Evolutionary conservation across 148 eudicot genomes (phyloP).

Genomic region (Vaccinium darrowii): DNA sequence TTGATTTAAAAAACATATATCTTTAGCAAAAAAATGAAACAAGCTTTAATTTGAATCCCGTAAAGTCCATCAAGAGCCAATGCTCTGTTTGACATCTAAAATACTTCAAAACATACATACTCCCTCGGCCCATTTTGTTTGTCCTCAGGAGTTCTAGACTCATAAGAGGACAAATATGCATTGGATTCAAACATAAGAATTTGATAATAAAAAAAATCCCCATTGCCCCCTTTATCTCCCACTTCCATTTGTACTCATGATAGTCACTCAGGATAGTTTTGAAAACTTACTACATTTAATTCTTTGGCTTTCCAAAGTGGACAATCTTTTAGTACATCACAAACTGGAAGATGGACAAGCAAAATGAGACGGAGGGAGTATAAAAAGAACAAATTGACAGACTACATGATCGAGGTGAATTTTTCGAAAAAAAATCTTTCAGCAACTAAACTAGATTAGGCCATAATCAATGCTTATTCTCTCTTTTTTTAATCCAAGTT

Average conservation of each 20-base stretch:
- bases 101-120: neutral
- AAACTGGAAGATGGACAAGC: neutral
- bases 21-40: neutral
- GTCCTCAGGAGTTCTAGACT: neutral
- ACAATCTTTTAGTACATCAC: neutral
- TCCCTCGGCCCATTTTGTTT: neutral
- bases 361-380: neutral
- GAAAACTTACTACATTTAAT: no score
- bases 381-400: neutral
- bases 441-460: neutral
- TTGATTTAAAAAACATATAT: neutral
- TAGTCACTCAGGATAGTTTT: neutral
- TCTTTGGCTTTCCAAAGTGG: neutral
- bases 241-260: neutral
- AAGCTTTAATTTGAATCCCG: neutral
- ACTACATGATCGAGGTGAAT: neutral
- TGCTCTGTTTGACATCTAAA: neutral
- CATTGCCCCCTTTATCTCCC: neutral
- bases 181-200: neutral
- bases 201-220: neutral
- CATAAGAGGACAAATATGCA: neutral
- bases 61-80: neutral
- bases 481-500: neutral
- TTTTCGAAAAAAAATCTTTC: neutral
- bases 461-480: neutral